These are phyloP conservation scores for Yamadazyma pseudoaaseri DNA, from an alignment of 1,139 yeast genomes.

Conservation along the genomic window DNA sequence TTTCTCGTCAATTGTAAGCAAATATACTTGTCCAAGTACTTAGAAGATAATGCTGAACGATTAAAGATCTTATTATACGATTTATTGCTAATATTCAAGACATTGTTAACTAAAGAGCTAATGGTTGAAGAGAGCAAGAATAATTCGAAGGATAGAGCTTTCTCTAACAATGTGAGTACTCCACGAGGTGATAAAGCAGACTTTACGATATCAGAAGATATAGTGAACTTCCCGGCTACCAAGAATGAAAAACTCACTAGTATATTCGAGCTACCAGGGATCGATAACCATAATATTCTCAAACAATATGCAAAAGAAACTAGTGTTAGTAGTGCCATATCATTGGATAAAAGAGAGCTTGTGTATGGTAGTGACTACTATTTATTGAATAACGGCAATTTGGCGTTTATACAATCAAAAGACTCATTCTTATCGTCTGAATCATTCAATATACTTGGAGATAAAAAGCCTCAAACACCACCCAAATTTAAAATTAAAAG, in stretches of 20 bases:
- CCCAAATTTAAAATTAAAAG: slow-evolving; percentile 32
- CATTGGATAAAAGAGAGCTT: slow-evolving; percentile 36
- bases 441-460: slow-evolving; percentile 23
- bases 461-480: slow-evolving; percentile 5
- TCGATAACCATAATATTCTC: slow-evolving; percentile 27
- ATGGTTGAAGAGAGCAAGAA: slow-evolving; percentile 1
- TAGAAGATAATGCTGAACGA: slow-evolving; percentile 43
- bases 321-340: slow-evolving; percentile 25
- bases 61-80: slow-evolving; percentile 63
- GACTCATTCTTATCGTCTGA: slow-evolving; percentile 18
- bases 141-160: not conserved
- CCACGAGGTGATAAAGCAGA: not conserved
- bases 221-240: not conserved
- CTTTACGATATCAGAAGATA: slow-evolving; percentile 1
- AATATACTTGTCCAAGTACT: slow-evolving; percentile 42
- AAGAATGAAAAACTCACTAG: slow-evolving; percentile 10
- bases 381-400: slow-evolving; percentile 26
- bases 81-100: slow-evolving; percentile 55
- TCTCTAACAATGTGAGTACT: not conserved
- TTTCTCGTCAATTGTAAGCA: slow-evolving; percentile 46
- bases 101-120: slow-evolving; percentile 25
- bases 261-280: slow-evolving; percentile 37
- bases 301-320: slow-evolving; percentile 20
- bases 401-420: slow-evolving; percentile 21
- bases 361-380: slow-evolving; percentile 33